These are phyloP conservation scores for Cladosporium sp. DNA, from an alignment of 2,329 filamentous ascomycete genomes.

Conservation along the genomic window DNA sequence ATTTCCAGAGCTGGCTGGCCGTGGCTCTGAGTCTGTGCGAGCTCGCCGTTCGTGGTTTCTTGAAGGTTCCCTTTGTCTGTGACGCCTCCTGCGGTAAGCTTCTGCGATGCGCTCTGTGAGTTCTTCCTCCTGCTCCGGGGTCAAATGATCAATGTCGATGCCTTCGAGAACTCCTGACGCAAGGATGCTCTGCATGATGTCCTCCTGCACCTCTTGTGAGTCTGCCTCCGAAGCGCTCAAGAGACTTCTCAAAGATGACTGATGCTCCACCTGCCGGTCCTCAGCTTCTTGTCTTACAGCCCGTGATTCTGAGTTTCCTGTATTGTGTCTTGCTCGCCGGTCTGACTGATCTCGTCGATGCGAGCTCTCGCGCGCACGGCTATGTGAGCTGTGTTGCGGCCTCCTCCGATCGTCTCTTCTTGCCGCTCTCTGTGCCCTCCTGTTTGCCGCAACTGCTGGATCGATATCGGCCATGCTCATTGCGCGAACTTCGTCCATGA, in stretches of 20 bases:
- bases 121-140: slow-evolving; percentile 79
- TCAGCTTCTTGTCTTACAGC: slow-evolving; percentile 20
- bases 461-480: slow-evolving; percentile 67
- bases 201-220: slow-evolving; percentile 74
- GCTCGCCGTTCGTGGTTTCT: slow-evolving; percentile 21
- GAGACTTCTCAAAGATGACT: slow-evolving; percentile 80
- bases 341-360: slow-evolving; percentile 16
- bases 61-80: slow-evolving; percentile 49
- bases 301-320: slow-evolving; percentile 15
- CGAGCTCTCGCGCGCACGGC: neutral
- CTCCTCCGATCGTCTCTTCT: slow-evolving; percentile 13
- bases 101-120: slow-evolving; percentile 87
- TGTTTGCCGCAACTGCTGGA: slow-evolving; percentile 15
- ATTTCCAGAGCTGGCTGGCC: slow-evolving; percentile 7
- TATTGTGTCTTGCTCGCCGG: slow-evolving; percentile 16
- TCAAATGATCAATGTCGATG: slow-evolving; percentile 83
- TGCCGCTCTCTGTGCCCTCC: slow-evolving; percentile 10
- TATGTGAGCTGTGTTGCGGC: slow-evolving; percentile 8
- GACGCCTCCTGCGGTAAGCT: slow-evolving; percentile 69
- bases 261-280: slow-evolving; percentile 64
- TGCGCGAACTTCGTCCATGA: slow-evolving; percentile 68
- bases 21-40: slow-evolving; percentile 3
- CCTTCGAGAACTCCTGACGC: slow-evolving; percentile 84
- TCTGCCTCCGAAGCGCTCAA: slow-evolving; percentile 76
- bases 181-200: slow-evolving; percentile 84